phyloP scores from a whole-genome alignment of 1,284 basidiomycete species.

The Ustilago tritici region DNA sequence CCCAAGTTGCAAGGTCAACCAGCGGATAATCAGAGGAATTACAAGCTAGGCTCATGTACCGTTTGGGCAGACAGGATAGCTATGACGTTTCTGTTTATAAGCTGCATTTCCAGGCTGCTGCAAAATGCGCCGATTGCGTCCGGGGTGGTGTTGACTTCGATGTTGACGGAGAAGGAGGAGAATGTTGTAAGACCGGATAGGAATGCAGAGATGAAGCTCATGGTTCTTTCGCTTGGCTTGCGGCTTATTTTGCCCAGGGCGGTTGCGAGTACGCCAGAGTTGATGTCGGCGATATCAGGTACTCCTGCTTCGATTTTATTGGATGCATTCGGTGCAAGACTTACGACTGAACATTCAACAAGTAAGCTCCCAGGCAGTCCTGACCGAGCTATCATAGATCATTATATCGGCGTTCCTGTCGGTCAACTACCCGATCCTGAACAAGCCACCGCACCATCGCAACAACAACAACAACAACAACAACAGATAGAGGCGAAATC shows the following conservation, averaged over 20 bases:
- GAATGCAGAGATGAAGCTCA: constrained; percentile 30
- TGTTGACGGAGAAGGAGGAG: constrained; percentile 29
- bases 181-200: constrained; percentile 3
- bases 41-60: constrained; percentile 36
- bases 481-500: background rate
- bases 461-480: constrained; percentile 1
- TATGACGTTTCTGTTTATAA: constrained; percentile 41
- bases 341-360: constrained; percentile 28
- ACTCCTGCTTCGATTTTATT: constrained; percentile 28
- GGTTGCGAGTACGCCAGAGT: constrained; percentile 5
- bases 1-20: constrained; percentile 24
- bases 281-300: constrained; percentile 24
- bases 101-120: constrained; percentile 37
- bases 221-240: constrained; percentile 34
- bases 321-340: constrained; percentile 33
- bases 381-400: constrained; percentile 26
- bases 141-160: constrained; percentile 22
- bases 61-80: constrained; percentile 40
- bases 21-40: constrained; percentile 24
- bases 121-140: constrained; percentile 32
- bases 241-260: constrained; percentile 28
- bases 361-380: constrained; percentile 4
- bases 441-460: constrained; percentile 1
- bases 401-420: constrained; percentile 33
- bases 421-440: constrained; percentile 23